These are phyloP conservation scores for Aureoboletus auriporus DNA, from an alignment of 768 basidiomycete genomes.

Conservation along the genomic window DNA sequence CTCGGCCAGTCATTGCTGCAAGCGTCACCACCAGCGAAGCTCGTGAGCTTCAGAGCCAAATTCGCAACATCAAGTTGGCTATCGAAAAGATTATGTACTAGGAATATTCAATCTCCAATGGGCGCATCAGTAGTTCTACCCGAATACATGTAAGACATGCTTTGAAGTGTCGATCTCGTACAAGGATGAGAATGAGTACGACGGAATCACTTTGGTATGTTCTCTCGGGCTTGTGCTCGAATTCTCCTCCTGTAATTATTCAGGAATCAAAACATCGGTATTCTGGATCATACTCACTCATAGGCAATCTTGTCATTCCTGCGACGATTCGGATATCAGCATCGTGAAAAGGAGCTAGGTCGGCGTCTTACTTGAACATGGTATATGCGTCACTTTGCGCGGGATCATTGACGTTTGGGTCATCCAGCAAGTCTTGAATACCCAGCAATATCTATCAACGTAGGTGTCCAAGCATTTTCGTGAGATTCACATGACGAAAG, in stretches of 20 bases:
- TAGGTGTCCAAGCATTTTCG: not conserved
- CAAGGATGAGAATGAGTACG: not conserved
- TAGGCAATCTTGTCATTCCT: conserved; percentile 95
- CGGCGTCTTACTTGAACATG: conserved; percentile 84
- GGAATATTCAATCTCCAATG: conserved; percentile 2
- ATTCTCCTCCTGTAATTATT: conserved; percentile 61
- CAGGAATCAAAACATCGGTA: not conserved
- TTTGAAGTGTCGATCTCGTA: conserved; percentile 1
- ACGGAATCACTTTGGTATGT: conserved; percentile 67
- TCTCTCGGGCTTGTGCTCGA: conserved; percentile 83
- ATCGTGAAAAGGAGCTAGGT: not conserved
- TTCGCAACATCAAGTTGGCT: conserved; percentile 76
- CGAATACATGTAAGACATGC: conserved; percentile 8
- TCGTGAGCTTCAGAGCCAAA: conserved; percentile 86
- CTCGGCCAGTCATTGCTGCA: conserved; percentile 90
- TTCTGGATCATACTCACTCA: conserved; percentile 55
- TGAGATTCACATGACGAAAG: not conserved
- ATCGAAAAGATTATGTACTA: conserved; percentile 67
- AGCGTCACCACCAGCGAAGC: conserved; percentile 97
- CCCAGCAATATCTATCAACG: conserved; percentile 79
- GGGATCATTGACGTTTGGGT: conserved; percentile 96
- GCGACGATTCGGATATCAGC: conserved; percentile 4
- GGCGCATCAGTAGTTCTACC: conserved; percentile 6
- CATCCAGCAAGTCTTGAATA: conserved; percentile 92
- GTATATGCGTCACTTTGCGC: conserved; percentile 99